Evolutionary conservation across 257 asterid genomes (phyloP).

Genomic region (Solanum chiquidenum): DNA sequence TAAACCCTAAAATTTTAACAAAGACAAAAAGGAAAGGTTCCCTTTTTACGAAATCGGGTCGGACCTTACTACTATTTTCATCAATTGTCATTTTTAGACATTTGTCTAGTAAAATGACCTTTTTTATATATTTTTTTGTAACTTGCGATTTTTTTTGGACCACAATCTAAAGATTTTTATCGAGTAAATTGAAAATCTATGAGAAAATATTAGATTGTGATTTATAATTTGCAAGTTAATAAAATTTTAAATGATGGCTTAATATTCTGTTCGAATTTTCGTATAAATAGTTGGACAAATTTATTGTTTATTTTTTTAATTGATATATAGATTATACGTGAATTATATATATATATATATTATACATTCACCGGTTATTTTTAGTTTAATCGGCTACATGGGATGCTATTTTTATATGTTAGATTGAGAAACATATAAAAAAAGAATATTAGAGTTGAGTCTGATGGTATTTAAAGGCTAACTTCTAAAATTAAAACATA

Average conservation of each 20-base stretch:
- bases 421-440: not conserved
- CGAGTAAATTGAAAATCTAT: not conserved
- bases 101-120: not conserved
- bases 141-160: not conserved
- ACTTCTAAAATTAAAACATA: not conserved
- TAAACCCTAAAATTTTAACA: constrained; percentile 1
- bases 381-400: not conserved
- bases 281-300: not conserved
- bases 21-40: not conserved
- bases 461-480: not conserved
- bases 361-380: not conserved
- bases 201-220: not conserved
- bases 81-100: not conserved
- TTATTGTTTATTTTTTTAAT: not conserved
- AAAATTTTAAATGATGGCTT: not conserved
- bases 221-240: not conserved
- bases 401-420: not conserved
- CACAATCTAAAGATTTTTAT: not conserved
- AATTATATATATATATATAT: not conserved
- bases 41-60: not conserved
- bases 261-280: not conserved
- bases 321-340: not conserved
- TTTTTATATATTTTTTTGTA: not conserved
- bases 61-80: not conserved
- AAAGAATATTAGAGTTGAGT: not conserved